Conservation (phyloP, 495 filamentous ascomycete species). For the Talaromyces thailandensis region DNA sequence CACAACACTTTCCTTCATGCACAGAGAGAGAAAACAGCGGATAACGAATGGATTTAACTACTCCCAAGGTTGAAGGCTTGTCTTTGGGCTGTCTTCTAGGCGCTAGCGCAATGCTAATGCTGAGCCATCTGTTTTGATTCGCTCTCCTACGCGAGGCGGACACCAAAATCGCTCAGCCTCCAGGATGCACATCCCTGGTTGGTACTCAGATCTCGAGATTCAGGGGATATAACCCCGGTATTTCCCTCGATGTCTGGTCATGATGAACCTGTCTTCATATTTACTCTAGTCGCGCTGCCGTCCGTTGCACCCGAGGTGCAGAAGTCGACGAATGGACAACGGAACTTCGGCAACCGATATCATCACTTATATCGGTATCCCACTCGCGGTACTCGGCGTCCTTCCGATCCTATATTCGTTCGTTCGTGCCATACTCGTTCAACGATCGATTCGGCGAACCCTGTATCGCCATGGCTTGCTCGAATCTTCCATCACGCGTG, state of each 20-base stretch:
- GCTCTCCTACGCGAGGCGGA: conserved; percentile 1
- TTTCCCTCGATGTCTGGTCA: background rate
- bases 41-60: background rate
- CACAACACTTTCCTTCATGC: background rate
- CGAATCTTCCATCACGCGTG: conserved; percentile 41
- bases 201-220: background rate
- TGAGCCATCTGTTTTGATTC: background rate
- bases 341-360: conserved; percentile 25
- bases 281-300: background rate
- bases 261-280: background rate
- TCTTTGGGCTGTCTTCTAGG: too few relatives aligned
- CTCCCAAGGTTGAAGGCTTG: background rate
- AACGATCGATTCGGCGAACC: conserved; percentile 47
- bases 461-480: conserved; percentile 42
- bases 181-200: background rate
- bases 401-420: conserved; percentile 54
- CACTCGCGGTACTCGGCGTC: conserved; percentile 59
- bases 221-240: background rate
- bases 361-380: conserved; percentile 51
- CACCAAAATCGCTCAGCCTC: background rate
- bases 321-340: background rate
- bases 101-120: background rate
- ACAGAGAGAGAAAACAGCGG: background rate
- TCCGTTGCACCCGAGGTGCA: background rate
- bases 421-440: conserved; percentile 41